Evolutionary conservation across 2,329 filamentous ascomycete genomes (phyloP).

Genomic region (Alternaria alternata): DNA sequence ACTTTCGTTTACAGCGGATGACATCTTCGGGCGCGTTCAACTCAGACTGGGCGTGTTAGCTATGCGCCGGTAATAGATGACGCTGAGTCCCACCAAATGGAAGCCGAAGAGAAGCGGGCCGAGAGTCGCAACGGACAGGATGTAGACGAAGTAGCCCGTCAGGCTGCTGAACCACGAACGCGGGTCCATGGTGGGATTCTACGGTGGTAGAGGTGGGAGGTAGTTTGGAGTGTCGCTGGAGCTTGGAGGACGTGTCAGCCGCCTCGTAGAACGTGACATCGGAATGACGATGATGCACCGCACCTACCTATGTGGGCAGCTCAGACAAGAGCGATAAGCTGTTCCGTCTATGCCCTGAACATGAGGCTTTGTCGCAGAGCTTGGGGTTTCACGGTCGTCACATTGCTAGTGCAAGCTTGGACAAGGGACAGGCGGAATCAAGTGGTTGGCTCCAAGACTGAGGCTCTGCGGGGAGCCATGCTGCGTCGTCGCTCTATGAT

Average conservation of each 20-base stretch:
- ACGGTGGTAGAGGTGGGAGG: conserved; percentile 13
- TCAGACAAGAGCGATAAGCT: conserved; percentile 2
- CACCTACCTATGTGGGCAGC: conserved; percentile 17
- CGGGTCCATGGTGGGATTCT: conserved; percentile 45
- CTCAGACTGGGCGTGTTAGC: conserved; percentile 71
- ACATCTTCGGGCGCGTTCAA: conserved; percentile 95
- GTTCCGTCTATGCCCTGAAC: not conserved
- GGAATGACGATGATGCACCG: conserved; percentile 20
- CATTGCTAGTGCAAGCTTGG: not conserved
- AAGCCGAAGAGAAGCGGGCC: conserved; percentile 95
- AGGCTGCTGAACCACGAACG: conserved; percentile 58
- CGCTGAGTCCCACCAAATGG: conserved; percentile 71
- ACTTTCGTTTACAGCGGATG: conserved; percentile 80
- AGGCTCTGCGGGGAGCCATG: conserved; percentile 15
- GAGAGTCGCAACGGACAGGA: conserved; percentile 79
- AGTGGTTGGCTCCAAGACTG: conserved; percentile 1
- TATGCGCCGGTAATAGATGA: not conserved
- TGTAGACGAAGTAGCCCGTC: conserved; percentile 78
- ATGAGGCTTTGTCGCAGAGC: not conserved
- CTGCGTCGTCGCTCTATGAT: not conserved
- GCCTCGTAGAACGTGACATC: conserved; percentile 12
- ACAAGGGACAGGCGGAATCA: not conserved
- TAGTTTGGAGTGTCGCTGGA: not conserved
- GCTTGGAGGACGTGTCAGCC: conserved; percentile 12
- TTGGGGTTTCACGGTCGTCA: not conserved